Percentiles rank a stretch among this genome's conserved stretches.
Conservation (phyloP, 2,329 filamentous ascomycete species). For the Diplodia seriata region DNA sequence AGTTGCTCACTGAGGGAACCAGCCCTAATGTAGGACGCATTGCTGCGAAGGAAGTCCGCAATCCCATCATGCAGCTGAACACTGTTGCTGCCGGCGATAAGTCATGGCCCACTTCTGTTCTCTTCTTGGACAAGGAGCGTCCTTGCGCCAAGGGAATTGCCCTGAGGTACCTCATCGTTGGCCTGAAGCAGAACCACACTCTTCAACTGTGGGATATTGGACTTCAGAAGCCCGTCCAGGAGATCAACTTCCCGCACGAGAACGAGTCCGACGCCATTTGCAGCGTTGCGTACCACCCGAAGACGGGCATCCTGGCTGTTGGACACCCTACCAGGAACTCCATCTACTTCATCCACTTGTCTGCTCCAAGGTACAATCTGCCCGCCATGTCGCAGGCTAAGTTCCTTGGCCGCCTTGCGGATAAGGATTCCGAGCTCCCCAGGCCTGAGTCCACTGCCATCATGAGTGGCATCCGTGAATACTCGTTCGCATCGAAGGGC, state of each 20-base stretch:
- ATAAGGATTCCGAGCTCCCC: slow-evolving; percentile 65
- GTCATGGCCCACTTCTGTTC: slow-evolving; percentile 94
- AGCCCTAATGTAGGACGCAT: slow-evolving; percentile 36
- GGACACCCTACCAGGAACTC: slow-evolving; percentile 97
- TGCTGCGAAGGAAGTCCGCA: slow-evolving; percentile 74
- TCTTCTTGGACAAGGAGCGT: slow-evolving; percentile 94
- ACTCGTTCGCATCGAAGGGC: slow-evolving; percentile 87
- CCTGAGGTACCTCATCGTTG: slow-evolving; percentile 92
- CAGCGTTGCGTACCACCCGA: slow-evolving; percentile 92
- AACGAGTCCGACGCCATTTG: slow-evolving; percentile 98
- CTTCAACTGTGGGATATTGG: slow-evolving; percentile 98
- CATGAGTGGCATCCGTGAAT: slow-evolving; percentile 95
- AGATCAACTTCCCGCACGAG: slow-evolving; percentile 93
- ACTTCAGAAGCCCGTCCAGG: slow-evolving; percentile 92
- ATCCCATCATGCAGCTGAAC: slow-evolving; percentile 83
- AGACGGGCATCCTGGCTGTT: slow-evolving; percentile 90
- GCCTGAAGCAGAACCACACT: slow-evolving; percentile 98
- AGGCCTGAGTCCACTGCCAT: slow-evolving; percentile 94
- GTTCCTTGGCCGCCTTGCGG: slow-evolving; percentile 79
- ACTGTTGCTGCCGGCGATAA: slow-evolving; percentile 90
- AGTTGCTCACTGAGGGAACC: slow-evolving; percentile 60
- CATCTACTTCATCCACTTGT: slow-evolving; percentile 95
- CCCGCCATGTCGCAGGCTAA: slow-evolving; percentile 82
- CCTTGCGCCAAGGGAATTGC: slow-evolving; percentile 90
- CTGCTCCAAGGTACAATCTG: slow-evolving; percentile 89